Evolutionary conservation across 1,284 basidiomycete genomes (phyloP), one percentile per base, ranked within the genome.

Genomic region (Kalmanozyma brasiliensis): DNA sequence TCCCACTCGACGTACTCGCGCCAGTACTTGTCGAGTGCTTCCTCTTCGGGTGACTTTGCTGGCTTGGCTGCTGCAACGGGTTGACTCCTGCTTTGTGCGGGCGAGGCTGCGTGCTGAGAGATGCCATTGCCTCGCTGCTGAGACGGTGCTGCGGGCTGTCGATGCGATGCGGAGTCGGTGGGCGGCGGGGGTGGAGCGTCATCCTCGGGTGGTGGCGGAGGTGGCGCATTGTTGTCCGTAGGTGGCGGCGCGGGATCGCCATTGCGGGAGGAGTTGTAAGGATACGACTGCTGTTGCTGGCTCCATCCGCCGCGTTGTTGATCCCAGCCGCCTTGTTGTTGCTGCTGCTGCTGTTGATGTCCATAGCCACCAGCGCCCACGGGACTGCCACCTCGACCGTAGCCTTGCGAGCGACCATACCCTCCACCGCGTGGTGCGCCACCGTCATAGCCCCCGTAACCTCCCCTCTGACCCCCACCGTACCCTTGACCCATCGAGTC

Each of bases 11-110:
- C 65, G 49, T 82, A 82, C 55, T 82, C 80, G 10, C 72, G 68
- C 80, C 80, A 82, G 59, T 82, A 82, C 40, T 78, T 78, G 61
- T 73, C 73, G 22, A 82, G 61, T 1, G 76, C 73, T 35, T 76
- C 65, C 42, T 79, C 70, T 30, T 79, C 73, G 3, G 71, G 67
- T 20, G 69, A 58, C 38, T 52, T 63, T 11, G 64, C 63, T 24
- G 57, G 16, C 26, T 53, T 13, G 17, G 53, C 33, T 14, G 52
- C 32, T 14, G 49, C 38, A 4, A 34, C 24, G 5, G 29, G n/a
- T 14, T 34, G 51, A 30, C 42, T 41, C 17, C 47, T 26, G 13
- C 34, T 24, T 13, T 56, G 41, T 7, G 52, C n/a, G 17, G 45
- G 46, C 9, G 53, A 55, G 2, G 40, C 20, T 8, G 53, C 63